Evolutionary conservation across 305 asterid genomes (phyloP).

Genomic region (Galium porrigens): DNA sequence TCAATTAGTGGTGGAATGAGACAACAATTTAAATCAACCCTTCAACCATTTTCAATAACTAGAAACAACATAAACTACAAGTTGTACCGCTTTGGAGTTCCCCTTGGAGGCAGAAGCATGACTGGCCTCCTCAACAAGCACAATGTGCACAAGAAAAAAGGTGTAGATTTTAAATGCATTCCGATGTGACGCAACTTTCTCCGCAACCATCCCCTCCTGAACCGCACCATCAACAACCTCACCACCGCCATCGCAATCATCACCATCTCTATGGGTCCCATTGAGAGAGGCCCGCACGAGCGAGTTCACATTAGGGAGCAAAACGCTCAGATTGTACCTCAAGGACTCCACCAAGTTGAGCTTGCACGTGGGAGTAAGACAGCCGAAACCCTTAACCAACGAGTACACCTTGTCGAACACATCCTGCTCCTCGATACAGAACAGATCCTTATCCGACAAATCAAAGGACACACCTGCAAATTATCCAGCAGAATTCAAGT

Average conservation of each 20-base stretch:
- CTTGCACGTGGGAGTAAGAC: constrained; percentile 46
- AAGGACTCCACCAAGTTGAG: constrained; percentile 64
- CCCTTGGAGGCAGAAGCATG: constrained; percentile 25
- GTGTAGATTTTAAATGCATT: constrained; percentile 82
- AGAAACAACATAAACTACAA: not conserved
- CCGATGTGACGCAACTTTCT: constrained; percentile 58
- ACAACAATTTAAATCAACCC: not conserved
- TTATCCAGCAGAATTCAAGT: not conserved
- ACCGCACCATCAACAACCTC: constrained; percentile 26
- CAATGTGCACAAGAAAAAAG: constrained; percentile 59
- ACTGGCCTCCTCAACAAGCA: constrained; percentile 49
- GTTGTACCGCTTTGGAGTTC: constrained; percentile 35
- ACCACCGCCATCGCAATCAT: constrained; percentile 28
- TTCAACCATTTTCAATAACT: not conserved
- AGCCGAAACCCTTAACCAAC: constrained; percentile 54
- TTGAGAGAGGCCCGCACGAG: constrained; percentile 28
- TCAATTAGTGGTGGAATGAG: not conserved
- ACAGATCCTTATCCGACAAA: constrained; percentile 73
- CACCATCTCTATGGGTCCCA: constrained; percentile 12
- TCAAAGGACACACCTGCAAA: constrained; percentile 59
- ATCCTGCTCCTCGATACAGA: constrained; percentile 79
- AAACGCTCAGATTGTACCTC: constrained; percentile 77
- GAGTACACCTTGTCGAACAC: constrained; percentile 73
- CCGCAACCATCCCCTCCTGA: constrained; percentile 20
- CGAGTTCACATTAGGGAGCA: constrained; percentile 70